Evolutionary conservation across 495 filamentous ascomycete species (phyloP).

Genomic region (Penicillium canescens): DNA sequence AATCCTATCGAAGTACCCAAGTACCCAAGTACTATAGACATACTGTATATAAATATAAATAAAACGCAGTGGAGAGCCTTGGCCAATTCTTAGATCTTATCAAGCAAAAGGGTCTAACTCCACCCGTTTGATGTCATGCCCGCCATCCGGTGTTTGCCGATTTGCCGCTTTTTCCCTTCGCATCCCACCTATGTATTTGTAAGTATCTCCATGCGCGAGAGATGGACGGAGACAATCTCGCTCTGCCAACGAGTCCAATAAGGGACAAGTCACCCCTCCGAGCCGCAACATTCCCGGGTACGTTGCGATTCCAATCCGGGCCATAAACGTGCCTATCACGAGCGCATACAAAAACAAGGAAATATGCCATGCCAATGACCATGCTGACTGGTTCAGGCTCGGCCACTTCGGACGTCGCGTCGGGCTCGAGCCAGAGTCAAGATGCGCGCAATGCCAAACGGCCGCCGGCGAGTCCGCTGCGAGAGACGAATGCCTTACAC

Average conservation of each 20-base stretch:
- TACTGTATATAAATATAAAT: neutral
- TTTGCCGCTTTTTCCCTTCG: slow-evolving; percentile 12
- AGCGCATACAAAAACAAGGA: neutral
- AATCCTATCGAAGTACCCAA: no score
- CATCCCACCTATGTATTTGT: neutral
- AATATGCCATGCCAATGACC: neutral
- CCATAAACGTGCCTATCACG: neutral
- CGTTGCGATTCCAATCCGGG: slow-evolving; percentile 11
- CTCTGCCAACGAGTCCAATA: slow-evolving; percentile 17
- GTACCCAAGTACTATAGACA: no score
- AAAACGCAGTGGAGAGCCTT: neutral
- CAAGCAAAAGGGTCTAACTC: slow-evolving; percentile 16
- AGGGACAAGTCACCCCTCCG: slow-evolving; percentile 14
- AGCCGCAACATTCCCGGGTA: slow-evolving; percentile 22
- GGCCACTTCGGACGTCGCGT: slow-evolving; percentile 34
- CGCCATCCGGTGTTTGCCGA: slow-evolving; percentile 25
- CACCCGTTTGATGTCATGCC: slow-evolving; percentile 36
- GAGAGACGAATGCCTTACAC: slow-evolving; percentile 29
- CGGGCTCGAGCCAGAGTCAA: slow-evolving; percentile 36
- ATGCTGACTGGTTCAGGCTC: slow-evolving; percentile 26
- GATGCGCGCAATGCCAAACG: slow-evolving; percentile 31
- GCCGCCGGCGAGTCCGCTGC: slow-evolving; percentile 14
- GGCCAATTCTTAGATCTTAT: slow-evolving; percentile 1
- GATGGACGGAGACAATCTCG: slow-evolving; percentile 10
- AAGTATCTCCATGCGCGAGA: slow-evolving; percentile 12